Evolutionary conservation across 2,329 filamentous ascomycete species (phyloP), one percentile per base, ranked within the genome.

Genomic region (Annulohypoxylon truncatum): DNA sequence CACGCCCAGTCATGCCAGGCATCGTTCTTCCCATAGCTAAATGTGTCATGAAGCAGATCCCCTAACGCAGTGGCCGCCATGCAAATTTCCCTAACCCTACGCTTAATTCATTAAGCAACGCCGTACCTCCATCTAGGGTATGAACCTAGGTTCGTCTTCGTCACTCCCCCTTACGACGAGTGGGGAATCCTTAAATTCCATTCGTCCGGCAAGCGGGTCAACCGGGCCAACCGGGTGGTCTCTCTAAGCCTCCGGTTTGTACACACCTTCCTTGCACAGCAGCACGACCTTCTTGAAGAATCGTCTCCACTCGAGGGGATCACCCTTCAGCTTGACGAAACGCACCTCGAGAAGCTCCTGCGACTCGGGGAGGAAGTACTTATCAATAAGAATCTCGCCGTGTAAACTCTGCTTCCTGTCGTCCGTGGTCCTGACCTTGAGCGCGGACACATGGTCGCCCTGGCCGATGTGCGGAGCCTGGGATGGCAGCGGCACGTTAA

Each of bases 251-350:
- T 86, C 82, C 48, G 87, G 87, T 70, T 84, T 85, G 77, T 89
- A 92, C 46, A 98, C 90, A 7, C 89, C 93, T 76, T 97, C 93
- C 76, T 92, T 92, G 80, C 94, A 96, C 65, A 95, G 83, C 68
- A 96, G 84, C 28, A 92, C 92, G n/a, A 97, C 87, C 79, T 93
- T 94, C 81, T 99, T 99, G 84, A 99, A 99, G 77, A 99, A 93
- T 31, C 96, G 85, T 66, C 96, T 88, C 96, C 96, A 99, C 82
- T 98, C 95, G 52, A 99, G 81, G 4, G 96, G 96, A 82, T 99
- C 96, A 4, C 96, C 96, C 81, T 97, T 97, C 57, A 92, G 86
- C 81, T 99, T 99, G 71, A 96, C 87, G 77, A 99, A 98, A 54
- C 93, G 87, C 26, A 97, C 92, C 78, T 97, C 94, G 22, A 94